Conservation (phyloP, 371 early-diverging fungal species). For the Blakeslea trispora region DNA sequence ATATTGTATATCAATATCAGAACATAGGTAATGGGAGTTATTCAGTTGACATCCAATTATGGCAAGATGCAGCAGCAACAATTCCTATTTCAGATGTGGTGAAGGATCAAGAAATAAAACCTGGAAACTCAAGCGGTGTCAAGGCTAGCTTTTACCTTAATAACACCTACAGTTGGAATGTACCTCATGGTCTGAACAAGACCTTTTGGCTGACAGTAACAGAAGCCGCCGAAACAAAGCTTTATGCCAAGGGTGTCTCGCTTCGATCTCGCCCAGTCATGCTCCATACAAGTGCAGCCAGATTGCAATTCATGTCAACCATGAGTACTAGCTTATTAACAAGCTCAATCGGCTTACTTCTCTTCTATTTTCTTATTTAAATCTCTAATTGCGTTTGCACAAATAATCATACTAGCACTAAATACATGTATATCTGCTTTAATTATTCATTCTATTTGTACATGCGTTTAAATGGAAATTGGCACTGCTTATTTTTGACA, state of each 20-base stretch:
- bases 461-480: too few species aligned
- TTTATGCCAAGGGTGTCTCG: constrained; percentile 10
- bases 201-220: constrained; percentile 31
- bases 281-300: constrained; percentile 29
- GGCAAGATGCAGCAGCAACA: constrained; percentile 26
- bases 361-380: too few species aligned
- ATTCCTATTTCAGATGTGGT: constrained; percentile 22
- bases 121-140: constrained; percentile 33
- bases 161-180: constrained; percentile 29
- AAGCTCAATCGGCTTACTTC: too few species aligned
- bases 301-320: too few species aligned
- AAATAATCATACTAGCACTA: too few species aligned
- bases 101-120: constrained; percentile 15
- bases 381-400: too few species aligned
- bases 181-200: constrained; percentile 28
- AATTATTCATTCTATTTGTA: too few species aligned
- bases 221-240: constrained; percentile 14
- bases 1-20: constrained; percentile 30
- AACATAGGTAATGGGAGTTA: constrained; percentile 34
- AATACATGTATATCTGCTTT: too few species aligned
- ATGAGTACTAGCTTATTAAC: too few species aligned
- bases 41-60: constrained; percentile 28
- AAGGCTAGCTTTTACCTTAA: constrained; percentile 15
- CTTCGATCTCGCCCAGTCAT: constrained; percentile 28
- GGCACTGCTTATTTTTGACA: too few species aligned